These are phyloP conservation scores for Nigrospora osmanthi DNA, from an alignment of 2,329 filamentous ascomycete species.

Conservation along the genomic window DNA sequence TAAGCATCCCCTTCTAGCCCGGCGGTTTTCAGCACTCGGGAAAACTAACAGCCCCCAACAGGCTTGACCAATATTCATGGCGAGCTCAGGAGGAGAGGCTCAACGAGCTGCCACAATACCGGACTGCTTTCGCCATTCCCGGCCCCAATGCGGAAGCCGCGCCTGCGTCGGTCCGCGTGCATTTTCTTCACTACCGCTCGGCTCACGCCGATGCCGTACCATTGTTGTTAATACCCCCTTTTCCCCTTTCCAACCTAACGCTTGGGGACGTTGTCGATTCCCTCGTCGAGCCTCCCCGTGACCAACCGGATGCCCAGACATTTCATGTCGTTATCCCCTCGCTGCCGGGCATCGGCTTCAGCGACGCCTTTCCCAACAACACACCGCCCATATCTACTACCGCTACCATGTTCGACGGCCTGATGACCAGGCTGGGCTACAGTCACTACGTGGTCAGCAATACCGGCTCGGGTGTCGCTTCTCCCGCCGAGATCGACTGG, in stretches of 20 bases:
- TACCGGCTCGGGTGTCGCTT: slow-evolving; percentile 36
- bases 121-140: slow-evolving; percentile 41
- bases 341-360: slow-evolving; percentile 60
- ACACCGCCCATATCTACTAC: slow-evolving; percentile 41
- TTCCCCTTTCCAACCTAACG: slow-evolving; percentile 57
- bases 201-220: slow-evolving; percentile 47
- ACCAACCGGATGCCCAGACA: slow-evolving; percentile 34
- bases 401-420: slow-evolving; percentile 43
- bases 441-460: slow-evolving; percentile 49
- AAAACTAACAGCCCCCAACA: slow-evolving; percentile 17
- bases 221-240: slow-evolving; percentile 56
- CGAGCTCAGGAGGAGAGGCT: slow-evolving; percentile 48
- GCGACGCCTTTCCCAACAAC: slow-evolving; percentile 48
- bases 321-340: slow-evolving; percentile 63
- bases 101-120: slow-evolving; percentile 58
- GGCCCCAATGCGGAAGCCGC: slow-evolving; percentile 20
- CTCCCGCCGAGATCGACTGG: slow-evolving; percentile 43
- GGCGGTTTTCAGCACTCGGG: background rate
- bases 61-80: slow-evolving; percentile 62
- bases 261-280: slow-evolving; percentile 45
- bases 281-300: slow-evolving; percentile 42
- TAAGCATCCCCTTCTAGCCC: slow-evolving; percentile 19
- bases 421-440: slow-evolving; percentile 58
- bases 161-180: slow-evolving; percentile 38
- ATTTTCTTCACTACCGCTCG: slow-evolving; percentile 57